Evolutionary conservation across 805 yeast genomes (phyloP), one percentile per base, ranked within the genome.

Genomic region (Phaffomyces opuntiae): DNA sequence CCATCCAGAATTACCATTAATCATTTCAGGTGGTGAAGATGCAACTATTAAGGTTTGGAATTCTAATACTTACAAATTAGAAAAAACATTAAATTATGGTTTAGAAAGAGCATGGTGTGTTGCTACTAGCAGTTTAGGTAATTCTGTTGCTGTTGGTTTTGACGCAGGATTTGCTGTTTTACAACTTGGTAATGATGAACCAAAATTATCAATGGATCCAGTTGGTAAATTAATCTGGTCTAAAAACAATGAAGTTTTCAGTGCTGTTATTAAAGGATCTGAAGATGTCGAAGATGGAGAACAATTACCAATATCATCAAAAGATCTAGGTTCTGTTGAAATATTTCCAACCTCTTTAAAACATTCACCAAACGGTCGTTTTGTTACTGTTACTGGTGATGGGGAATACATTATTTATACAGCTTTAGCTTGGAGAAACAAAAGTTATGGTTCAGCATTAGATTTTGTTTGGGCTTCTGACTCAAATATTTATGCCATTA

Each of bases 31-130:
- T 53, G 84, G 96, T 43, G 99, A 93, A 68, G 99, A 93, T 68
- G 88, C 95, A 44, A 83, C 96, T 9, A 74, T 93, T 54, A 88
- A 90, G 62, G 77, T 93, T 59, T 93, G 99, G 99, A 91, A 87
- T 64, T 75, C 97, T 21, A 84, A 84, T 62, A 88, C 98, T 33
- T 93, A 91, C 70, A 88, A 87, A 68, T 76, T 91, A 53, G 98
- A 91, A 68, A 89, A 89, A 68, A 81, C 96, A 8, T 71, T 91
- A 50, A 90, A 88, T 67, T 82, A 87, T 62, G 88, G 96, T 42
- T 76, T 91, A 64, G 98, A 93, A 67, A 82, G 99, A 60, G 93
- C 93, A 43, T 93, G 99, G 99, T 90, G 98, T 74, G 80, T 86
- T 44, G 78, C 90, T 34, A 70, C 85, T 39, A 81, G 81, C 57